Evolutionary conservation across 164 flowering plant genomes (phyloP), one percentile per base, ranked within the genome.

Genomic region (Dillenia turbinata): DNA sequence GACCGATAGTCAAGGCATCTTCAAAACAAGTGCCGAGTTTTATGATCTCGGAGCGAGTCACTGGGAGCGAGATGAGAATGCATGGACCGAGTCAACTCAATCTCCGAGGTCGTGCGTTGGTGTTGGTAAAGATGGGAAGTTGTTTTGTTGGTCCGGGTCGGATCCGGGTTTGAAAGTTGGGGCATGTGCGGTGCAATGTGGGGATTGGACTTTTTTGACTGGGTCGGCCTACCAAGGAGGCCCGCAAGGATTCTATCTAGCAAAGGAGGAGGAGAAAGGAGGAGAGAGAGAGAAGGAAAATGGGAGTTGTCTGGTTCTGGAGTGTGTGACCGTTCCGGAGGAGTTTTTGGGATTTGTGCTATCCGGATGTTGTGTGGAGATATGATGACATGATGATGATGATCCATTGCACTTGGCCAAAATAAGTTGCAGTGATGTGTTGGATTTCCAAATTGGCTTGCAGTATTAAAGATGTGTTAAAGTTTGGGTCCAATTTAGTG

Each of bases 1-100:
- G 1, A 85, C 97, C 14, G 96, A 88, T n/a, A 60, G 45, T 8
- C 96, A 91, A 63, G 97, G 96, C 0, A 48, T 44, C 43, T 91
- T 91, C 66, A 73, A 73, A 22, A 61, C 63, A 0, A 76, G 79
- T 58, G 90, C 84, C 0, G 97, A 91, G 67, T 62, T 47, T 1
- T 81, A 71, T 9, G 83, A 77, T 1, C 8, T 63, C 2, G 74
- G 57, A 46, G 66, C 79, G 56, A 78, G 84, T 16, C 47, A 47
- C 63, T 88, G 97, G 97, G 60, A 75, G 61, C 71, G 69, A 14
- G 79, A 80, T 0, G 90, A 86, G 40, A 73, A 52, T 5, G 84
- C 65, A 9, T 91, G 97, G 97, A 54, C 4, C 12, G 61, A 26
- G 2, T 26, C 53, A 59, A 75, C 73, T n/a, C 73, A 62, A 69